Conservation (phyloP, 305 asterid species). For the Fraxinus xanthoxyloides region DNA sequence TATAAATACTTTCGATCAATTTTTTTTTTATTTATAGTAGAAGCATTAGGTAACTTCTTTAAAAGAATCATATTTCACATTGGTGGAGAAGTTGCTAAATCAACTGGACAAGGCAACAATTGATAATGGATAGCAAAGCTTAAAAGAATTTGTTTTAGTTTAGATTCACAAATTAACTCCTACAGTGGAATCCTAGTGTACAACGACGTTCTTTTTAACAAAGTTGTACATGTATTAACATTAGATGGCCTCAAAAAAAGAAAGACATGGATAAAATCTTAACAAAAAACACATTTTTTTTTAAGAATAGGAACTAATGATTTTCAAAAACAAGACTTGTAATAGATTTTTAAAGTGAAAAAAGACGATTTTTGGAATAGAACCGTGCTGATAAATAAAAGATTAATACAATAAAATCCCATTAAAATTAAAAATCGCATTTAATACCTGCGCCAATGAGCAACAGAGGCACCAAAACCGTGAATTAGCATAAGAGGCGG, state of each 20-base stretch:
- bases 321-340: background rate
- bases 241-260: background rate
- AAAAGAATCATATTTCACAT: background rate
- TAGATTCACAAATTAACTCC: background rate
- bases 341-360: background rate
- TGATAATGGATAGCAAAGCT: background rate
- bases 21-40: no score
- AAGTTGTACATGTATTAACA: background rate
- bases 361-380: background rate
- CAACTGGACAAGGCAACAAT: background rate
- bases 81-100: background rate
- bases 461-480: constrained; percentile 92
- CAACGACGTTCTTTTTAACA: background rate
- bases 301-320: background rate
- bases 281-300: background rate
- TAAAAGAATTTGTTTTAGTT: background rate
- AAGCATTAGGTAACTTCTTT: background rate
- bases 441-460: constrained; percentile 87
- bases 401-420: background rate
- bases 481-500: constrained; percentile 80
- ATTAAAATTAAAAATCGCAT: background rate
- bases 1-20: no score
- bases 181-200: background rate
- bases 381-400: background rate
- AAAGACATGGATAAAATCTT: background rate